A percentile compares a stretch with the other conserved stretches of the same genome.
These are phyloP conservation scores for Jatropha multifida DNA, from an alignment of 441 rosid species.

Conservation along the genomic window DNA sequence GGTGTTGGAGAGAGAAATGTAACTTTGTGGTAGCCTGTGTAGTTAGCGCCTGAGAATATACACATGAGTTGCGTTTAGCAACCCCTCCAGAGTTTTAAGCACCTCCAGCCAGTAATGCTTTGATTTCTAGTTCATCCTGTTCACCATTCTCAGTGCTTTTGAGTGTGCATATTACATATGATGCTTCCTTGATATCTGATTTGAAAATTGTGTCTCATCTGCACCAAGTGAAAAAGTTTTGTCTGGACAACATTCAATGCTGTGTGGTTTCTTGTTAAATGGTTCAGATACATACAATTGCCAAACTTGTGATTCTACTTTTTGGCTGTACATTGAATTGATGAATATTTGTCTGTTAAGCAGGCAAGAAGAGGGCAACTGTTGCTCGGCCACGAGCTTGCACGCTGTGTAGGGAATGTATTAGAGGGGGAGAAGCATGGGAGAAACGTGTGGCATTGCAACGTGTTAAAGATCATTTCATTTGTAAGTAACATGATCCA, in stretches of 20 bases:
- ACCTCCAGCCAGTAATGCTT: background rate
- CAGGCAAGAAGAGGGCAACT: slow-evolving; percentile 81
- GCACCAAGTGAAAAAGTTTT: background rate
- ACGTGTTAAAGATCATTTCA: slow-evolving; percentile 82
- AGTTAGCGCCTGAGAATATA: background rate
- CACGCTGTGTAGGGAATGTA: slow-evolving; percentile 87
- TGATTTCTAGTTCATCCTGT: background rate
- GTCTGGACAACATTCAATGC: background rate
- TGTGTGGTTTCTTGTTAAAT: slow-evolving; percentile 4
- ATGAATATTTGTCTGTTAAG: slow-evolving; percentile 23
- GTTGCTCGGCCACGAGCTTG: slow-evolving; percentile 80
- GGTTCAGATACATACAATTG: background rate
- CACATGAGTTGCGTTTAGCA: background rate
- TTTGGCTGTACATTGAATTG: slow-evolving; percentile 4
- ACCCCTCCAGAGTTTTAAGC: background rate
- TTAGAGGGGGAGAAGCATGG: slow-evolving; percentile 62
- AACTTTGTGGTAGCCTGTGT: background rate
- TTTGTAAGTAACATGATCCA: slow-evolving; percentile 58
- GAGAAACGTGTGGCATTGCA: slow-evolving; percentile 57
- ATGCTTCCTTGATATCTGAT: background rate
- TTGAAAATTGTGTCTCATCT: background rate
- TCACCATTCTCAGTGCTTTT: background rate
- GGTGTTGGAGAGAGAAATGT: background rate
- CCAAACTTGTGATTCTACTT: background rate
- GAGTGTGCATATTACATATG: background rate